phyloP scores from a whole-genome alignment of 202 grass and related monocot species.

The Digitaria exilis region DNA sequence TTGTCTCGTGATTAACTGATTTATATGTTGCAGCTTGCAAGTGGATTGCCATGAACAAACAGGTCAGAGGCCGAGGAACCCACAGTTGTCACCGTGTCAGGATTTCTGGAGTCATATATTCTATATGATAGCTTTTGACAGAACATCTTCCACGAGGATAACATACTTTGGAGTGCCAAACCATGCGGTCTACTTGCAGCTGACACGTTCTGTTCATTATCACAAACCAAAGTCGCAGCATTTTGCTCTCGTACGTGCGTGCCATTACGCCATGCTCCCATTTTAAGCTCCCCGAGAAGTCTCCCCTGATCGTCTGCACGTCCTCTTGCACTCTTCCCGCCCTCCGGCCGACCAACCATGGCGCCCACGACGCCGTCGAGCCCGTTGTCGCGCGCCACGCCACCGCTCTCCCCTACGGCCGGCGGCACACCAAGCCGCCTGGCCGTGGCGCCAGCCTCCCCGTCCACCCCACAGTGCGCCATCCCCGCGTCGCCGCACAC shows the following conservation, averaged over 20 bases:
- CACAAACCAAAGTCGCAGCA: background rate
- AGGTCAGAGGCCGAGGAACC: background rate
- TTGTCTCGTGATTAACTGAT: background rate
- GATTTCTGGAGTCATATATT: background rate
- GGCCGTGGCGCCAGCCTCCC: slow-evolving; percentile 32
- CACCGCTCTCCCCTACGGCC: slow-evolving; percentile 31
- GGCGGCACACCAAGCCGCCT: slow-evolving; percentile 32
- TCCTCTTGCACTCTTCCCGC: background rate
- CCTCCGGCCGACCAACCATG: background rate
- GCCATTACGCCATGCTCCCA: slow-evolving; percentile 14
- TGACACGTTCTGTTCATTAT: background rate
- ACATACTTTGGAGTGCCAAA: background rate
- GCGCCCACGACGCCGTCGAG: slow-evolving; percentile 42
- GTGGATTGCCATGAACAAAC: slow-evolving; percentile 32
- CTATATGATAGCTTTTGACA: too few relatives aligned
- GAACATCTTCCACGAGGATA: slow-evolving; percentile 11
- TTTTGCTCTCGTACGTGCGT: slow-evolving; percentile 30
- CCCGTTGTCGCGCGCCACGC: slow-evolving; percentile 33
- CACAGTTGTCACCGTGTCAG: background rate
- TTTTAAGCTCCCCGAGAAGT: background rate
- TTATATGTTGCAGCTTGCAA: slow-evolving; percentile 10
- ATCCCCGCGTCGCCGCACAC: slow-evolving; percentile 46
- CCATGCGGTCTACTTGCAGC: background rate
- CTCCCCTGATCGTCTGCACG: background rate
- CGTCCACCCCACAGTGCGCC: slow-evolving; percentile 50